A percentile compares a stretch with the other conserved stretches of the same genome.
Conservation (phyloP, 495 filamentous ascomycete species). For the Thermochaetoides thermophila region DNA sequence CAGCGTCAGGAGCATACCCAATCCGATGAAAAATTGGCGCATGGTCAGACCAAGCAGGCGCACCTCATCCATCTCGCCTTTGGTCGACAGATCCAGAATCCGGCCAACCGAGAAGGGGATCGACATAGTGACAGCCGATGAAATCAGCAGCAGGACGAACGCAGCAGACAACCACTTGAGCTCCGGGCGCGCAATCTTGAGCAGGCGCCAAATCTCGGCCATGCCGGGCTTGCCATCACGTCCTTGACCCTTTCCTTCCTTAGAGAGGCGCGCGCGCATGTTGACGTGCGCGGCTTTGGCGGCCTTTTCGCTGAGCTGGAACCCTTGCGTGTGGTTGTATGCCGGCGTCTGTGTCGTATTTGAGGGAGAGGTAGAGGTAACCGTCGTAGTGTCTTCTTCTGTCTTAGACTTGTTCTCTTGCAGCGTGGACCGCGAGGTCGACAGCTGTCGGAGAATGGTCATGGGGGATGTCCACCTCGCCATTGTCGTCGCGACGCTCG, state of each 20-base stretch:
- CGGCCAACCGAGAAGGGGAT: constrained; percentile 93
- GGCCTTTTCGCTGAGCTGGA: constrained; percentile 50
- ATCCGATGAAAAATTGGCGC: constrained; percentile 25
- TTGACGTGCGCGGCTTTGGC: constrained; percentile 81
- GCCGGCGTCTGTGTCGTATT: background rate
- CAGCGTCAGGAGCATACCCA: constrained; percentile 23
- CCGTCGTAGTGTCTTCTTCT: background rate
- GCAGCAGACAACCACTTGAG: constrained; percentile 61
- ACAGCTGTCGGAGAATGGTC: constrained; percentile 16
- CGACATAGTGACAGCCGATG: constrained; percentile 81
- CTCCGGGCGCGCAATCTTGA: constrained; percentile 82
- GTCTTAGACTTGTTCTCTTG: constrained; percentile 6
- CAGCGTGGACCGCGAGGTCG: constrained; percentile 9
- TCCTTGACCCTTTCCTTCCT: constrained; percentile 55
- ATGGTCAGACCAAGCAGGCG: constrained; percentile 21
- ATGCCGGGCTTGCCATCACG: constrained; percentile 46
- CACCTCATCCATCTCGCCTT: constrained; percentile 19
- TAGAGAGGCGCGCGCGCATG: constrained; percentile 69
- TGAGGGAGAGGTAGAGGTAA: too few species aligned
- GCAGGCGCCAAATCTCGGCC: constrained; percentile 67
- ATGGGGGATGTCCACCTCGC: constrained; percentile 12
- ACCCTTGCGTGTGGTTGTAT: constrained; percentile 10
- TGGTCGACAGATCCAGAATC: constrained; percentile 60
- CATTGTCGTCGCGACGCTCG: too few species aligned
- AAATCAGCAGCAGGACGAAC: constrained; percentile 70